phyloP scores from a whole-genome alignment of 495 filamentous ascomycete genomes.

The Pseudotulostoma volvatum region DNA sequence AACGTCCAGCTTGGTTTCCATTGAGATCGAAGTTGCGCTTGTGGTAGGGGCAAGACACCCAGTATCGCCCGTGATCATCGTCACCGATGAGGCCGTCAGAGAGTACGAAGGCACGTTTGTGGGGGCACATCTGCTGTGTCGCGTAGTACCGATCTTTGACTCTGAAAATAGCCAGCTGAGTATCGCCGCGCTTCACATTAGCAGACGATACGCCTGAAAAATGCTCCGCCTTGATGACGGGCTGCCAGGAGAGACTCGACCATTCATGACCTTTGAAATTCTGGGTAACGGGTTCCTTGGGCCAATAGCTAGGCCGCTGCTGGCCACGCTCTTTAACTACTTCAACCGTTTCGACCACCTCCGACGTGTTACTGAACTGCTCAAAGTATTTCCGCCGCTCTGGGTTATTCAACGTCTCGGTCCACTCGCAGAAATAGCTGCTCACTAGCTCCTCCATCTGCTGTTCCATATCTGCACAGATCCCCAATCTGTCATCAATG shows the following conservation, averaged over 20 bases:
- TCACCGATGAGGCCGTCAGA: conserved; percentile 83
- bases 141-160: conserved; percentile 71
- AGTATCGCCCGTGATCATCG: conserved; percentile 45
- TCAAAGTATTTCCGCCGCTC: conserved; percentile 54
- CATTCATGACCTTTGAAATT: conserved; percentile 67
- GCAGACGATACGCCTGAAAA: conserved; percentile 58
- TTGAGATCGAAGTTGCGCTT: conserved; percentile 80
- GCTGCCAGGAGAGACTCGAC: conserved; percentile 68
- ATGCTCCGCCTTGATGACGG: conserved; percentile 54
- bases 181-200: conserved; percentile 75
- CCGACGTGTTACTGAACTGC: conserved; percentile 78
- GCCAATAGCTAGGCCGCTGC: conserved; percentile 68
- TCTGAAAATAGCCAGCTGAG: conserved; percentile 83
- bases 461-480: conserved; percentile 67
- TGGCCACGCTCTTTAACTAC: conserved; percentile 60
- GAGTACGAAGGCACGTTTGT: conserved; percentile 84
- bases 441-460: conserved; percentile 84
- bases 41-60: conserved; percentile 82
- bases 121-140: conserved; percentile 97
- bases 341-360: conserved; percentile 55
- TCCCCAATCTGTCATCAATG: conserved; percentile 77
- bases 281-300: conserved; percentile 45
- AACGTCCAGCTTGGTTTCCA: conserved; percentile 50
- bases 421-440: conserved; percentile 94
- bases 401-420: conserved; percentile 60